Conservation (phyloP, 495 filamentous ascomycete genomes). For the Evernia prunastri region DNA sequence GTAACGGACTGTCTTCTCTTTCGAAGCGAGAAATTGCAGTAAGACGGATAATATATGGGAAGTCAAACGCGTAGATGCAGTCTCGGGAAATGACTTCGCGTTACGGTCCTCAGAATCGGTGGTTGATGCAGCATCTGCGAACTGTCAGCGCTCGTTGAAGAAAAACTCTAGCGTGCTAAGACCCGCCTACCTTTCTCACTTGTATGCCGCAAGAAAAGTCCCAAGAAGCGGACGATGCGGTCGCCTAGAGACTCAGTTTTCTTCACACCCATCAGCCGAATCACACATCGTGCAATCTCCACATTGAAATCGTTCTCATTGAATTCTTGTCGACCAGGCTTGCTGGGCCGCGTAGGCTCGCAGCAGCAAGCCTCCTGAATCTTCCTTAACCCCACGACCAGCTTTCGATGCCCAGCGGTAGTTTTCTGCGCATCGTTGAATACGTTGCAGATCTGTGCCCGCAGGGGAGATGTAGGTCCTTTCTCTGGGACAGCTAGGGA, state of each 20-base stretch:
- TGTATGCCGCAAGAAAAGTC: conserved; percentile 73
- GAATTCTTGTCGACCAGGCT: conserved; percentile 49
- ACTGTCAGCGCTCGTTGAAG: conserved; percentile 6
- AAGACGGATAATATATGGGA: conserved; percentile 61
- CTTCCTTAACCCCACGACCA: conserved; percentile 77
- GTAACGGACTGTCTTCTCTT: conserved; percentile 90
- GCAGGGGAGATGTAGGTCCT: conserved; percentile 60
- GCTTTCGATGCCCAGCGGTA: conserved; percentile 82
- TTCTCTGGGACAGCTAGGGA: conserved; percentile 65
- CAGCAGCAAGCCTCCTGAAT: conserved; percentile 79
- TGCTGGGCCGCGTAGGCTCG: conserved; percentile 38
- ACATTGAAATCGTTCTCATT: conserved; percentile 80
- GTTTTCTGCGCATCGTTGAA: conserved; percentile 85
- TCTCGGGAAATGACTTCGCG: conserved; percentile 62
- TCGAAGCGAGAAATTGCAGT: conserved; percentile 64
- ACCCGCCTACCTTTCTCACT: conserved; percentile 69
- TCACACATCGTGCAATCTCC: conserved; percentile 74
- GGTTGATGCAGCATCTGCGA: conserved; percentile 43
- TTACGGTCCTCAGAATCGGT: conserved; percentile 40
- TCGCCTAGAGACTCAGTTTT: conserved; percentile 90
- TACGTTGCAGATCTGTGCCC: conserved; percentile 67
- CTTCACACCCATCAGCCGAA: conserved; percentile 78
- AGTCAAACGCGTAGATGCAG: conserved; percentile 72
- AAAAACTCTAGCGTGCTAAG: conserved; percentile 21
- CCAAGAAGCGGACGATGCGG: conserved; percentile 74